phyloP scores from a whole-genome alignment of 164 flowering plant genomes.

The Chimonanthus praecox region DNA sequence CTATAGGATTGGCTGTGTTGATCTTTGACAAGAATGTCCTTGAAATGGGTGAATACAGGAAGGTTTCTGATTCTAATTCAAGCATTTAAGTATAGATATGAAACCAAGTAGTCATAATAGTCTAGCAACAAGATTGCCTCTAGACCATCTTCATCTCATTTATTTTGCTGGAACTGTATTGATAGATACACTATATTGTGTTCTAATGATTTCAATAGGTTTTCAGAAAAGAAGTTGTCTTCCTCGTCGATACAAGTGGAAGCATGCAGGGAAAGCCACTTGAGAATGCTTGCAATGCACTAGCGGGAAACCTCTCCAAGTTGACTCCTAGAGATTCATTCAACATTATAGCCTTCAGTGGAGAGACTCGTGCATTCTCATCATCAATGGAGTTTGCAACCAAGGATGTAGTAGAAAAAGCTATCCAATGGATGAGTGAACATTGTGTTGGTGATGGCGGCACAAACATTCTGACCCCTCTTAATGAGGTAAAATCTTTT shows the following conservation, averaged over 20 bases:
- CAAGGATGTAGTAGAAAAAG: constrained; percentile 50
- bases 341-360: constrained; percentile 75
- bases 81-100: no score
- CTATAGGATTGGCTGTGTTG: background rate
- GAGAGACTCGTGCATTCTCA: constrained; percentile 52
- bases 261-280: constrained; percentile 82
- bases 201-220: constrained; percentile 38
- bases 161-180: constrained; percentile 2
- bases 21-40: background rate
- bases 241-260: constrained; percentile 80
- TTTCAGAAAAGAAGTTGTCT: constrained; percentile 69
- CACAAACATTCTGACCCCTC: constrained; percentile 67
- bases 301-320: constrained; percentile 47
- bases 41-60: background rate
- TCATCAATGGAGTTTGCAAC: constrained; percentile 66
- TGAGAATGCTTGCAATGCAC: constrained; percentile 53
- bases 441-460: constrained; percentile 63
- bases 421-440: constrained; percentile 58
- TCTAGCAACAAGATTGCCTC: background rate
- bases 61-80: no score
- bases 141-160: background rate
- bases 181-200: constrained; percentile 4
- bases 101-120: background rate
- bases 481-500: constrained; percentile 49
- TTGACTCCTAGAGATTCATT: constrained; percentile 64